A percentile compares a stretch with the other conserved stretches of the same genome.
These are phyloP conservation scores for Polyplosphaeria fusca DNA, from an alignment of 495 filamentous ascomycete species.

Conservation along the genomic window DNA sequence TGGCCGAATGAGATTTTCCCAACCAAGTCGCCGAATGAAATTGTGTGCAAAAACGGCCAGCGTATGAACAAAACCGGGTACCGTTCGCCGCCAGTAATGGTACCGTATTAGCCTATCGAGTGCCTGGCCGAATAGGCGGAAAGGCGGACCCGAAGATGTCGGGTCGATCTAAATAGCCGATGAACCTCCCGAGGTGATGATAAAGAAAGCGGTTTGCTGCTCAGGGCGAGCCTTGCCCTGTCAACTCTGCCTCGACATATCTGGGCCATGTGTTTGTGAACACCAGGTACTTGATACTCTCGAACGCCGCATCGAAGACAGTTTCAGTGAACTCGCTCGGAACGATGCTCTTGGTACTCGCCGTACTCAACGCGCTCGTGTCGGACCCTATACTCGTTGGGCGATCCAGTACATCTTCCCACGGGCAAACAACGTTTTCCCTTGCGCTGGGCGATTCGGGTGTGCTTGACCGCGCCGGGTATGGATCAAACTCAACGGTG, in stretches of 20 bases:
- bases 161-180: background rate
- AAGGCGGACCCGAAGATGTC: background rate
- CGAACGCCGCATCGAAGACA: slow-evolving; percentile 37
- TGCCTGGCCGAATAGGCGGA: background rate
- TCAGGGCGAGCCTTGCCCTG: slow-evolving; percentile 4
- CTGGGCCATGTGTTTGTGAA: slow-evolving; percentile 40
- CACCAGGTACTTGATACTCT: slow-evolving; percentile 38
- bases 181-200: background rate
- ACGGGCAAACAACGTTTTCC: slow-evolving; percentile 33
- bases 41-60: background rate
- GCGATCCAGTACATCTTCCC: slow-evolving; percentile 22
- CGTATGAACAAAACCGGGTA: slow-evolving; percentile 1
- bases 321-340: slow-evolving; percentile 27
- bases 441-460: slow-evolving; percentile 5
- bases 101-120: background rate
- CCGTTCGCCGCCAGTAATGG: background rate
- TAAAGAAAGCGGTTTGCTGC: no score
- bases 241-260: slow-evolving; percentile 32
- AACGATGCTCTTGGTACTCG: slow-evolving; percentile 25
- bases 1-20: background rate
- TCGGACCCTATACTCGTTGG: slow-evolving; percentile 23
- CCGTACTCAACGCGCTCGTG: slow-evolving; percentile 8
- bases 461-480: slow-evolving; percentile 1
- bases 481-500: slow-evolving; percentile 24
- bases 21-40: background rate